Evolutionary conservation across 495 filamentous ascomycete species (phyloP).

Genomic region (Penicillium desertorum): DNA sequence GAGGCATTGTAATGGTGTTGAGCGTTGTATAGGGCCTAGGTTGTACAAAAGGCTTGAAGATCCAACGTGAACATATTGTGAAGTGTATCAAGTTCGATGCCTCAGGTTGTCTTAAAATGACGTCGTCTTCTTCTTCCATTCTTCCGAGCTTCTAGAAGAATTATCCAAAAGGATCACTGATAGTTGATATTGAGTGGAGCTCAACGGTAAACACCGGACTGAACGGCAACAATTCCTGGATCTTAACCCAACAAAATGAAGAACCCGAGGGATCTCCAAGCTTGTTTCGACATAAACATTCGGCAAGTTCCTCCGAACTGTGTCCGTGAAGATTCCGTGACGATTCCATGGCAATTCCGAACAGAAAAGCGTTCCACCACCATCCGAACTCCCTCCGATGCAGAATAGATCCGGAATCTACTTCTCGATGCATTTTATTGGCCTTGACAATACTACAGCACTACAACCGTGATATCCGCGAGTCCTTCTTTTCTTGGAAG

Average conservation of each 20-base stretch:
- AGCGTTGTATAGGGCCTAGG: neutral
- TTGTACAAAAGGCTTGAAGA: too few relatives aligned
- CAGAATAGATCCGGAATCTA: neutral
- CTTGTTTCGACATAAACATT: neutral
- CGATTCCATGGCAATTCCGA: neutral
- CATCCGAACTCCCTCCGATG: neutral
- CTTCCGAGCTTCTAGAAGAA: neutral
- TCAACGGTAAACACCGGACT: neutral
- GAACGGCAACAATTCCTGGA: neutral
- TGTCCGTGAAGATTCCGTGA: neutral
- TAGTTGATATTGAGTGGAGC: neutral
- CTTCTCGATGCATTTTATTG: neutral
- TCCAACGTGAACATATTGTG: too few relatives aligned
- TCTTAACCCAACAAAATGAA: neutral
- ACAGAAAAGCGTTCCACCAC: neutral
- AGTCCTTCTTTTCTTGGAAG: neutral
- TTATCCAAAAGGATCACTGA: neutral
- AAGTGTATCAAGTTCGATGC: too few relatives aligned
- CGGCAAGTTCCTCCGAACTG: neutral
- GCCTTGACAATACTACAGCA: neutral
- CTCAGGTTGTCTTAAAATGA: neutral
- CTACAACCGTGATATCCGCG: neutral
- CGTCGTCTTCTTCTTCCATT: too few relatives aligned
- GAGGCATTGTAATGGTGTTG: neutral
- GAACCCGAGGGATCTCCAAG: neutral